Conservation (phyloP, 345 rosid species). For the Clarkia xantiana region DNA sequence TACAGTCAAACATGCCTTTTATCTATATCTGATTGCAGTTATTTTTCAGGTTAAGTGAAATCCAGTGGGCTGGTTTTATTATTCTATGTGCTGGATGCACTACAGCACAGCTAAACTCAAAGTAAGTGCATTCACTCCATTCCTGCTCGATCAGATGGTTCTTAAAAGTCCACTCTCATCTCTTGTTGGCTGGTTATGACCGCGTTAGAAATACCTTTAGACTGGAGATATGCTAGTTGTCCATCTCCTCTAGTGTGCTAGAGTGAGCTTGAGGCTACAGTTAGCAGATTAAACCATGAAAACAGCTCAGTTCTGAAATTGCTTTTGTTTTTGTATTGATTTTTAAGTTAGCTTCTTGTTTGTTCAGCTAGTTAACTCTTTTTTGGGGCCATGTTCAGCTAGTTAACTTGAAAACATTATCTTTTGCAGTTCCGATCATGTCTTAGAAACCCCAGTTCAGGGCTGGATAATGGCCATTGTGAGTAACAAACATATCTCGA, state of each 20-base stretch:
- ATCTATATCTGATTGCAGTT: not conserved
- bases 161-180: not conserved
- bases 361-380: slow-evolving; percentile 1
- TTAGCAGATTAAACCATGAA: too few relatives aligned
- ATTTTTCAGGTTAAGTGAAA: slow-evolving; percentile 67
- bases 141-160: not conserved
- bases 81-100: slow-evolving; percentile 94
- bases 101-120: slow-evolving; percentile 83
- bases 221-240: too few relatives aligned
- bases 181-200: too few relatives aligned
- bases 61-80: slow-evolving; percentile 94
- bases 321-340: too few relatives aligned
- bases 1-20: too few relatives aligned
- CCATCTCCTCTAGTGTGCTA: too few relatives aligned
- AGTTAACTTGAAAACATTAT: slow-evolving; percentile 2
- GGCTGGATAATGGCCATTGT: slow-evolving; percentile 99
- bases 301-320: too few relatives aligned
- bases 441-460: slow-evolving; percentile 72
- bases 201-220: too few relatives aligned
- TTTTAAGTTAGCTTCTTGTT: not conserved
- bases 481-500: slow-evolving; percentile 17
- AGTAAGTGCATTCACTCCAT: slow-evolving; percentile 30
- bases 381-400: too few relatives aligned
- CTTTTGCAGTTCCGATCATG: slow-evolving; percentile 76
- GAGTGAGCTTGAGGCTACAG: too few relatives aligned